Conservation (phyloP, 1,284 basidiomycete genomes). For the Microbotryomycetes sp. region DNA sequence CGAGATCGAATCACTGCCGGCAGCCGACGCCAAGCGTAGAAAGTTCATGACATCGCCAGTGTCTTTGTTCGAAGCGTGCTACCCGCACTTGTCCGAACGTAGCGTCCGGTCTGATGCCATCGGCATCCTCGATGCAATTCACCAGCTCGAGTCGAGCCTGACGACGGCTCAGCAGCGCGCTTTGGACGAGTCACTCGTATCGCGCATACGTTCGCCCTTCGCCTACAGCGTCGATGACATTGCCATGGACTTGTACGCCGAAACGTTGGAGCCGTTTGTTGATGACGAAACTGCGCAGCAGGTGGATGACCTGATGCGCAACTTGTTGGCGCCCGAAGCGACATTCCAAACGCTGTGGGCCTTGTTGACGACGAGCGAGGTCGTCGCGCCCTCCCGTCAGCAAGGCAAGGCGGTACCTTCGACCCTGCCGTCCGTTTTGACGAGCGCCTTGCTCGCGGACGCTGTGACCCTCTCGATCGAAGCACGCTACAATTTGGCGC, state of each 20-base stretch:
- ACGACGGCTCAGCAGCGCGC: neutral
- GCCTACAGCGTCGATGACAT: constrained; percentile 24
- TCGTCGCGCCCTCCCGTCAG: constrained; percentile 7
- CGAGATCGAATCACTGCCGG: neutral
- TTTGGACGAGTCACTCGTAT: constrained; percentile 27
- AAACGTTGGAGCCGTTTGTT: constrained; percentile 35
- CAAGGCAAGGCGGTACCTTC: constrained; percentile 34
- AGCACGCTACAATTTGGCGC: constrained; percentile 38
- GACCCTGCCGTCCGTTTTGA: constrained; percentile 36
- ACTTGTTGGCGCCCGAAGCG: constrained; percentile 11
- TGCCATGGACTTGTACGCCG: constrained; percentile 33
- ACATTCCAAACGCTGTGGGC: constrained; percentile 14
- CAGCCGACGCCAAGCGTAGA: constrained; percentile 18
- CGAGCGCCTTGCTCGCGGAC: constrained; percentile 39
- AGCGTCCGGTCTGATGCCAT: constrained; percentile 32
- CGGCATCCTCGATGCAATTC: constrained; percentile 29
- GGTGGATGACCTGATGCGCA: neutral
- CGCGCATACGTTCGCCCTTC: constrained; percentile 13
- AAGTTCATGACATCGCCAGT: constrained; percentile 27
- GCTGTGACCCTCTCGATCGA: constrained; percentile 33
- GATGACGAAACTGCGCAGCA: constrained; percentile 22
- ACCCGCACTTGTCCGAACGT: constrained; percentile 33
- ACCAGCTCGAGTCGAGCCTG: constrained; percentile 1
- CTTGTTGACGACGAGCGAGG: constrained; percentile 7
- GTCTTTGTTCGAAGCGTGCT: constrained; percentile 26